phyloP scores from a whole-genome alignment of 192 early-diverging fungal species.

The Coemansia sp. region DNA sequence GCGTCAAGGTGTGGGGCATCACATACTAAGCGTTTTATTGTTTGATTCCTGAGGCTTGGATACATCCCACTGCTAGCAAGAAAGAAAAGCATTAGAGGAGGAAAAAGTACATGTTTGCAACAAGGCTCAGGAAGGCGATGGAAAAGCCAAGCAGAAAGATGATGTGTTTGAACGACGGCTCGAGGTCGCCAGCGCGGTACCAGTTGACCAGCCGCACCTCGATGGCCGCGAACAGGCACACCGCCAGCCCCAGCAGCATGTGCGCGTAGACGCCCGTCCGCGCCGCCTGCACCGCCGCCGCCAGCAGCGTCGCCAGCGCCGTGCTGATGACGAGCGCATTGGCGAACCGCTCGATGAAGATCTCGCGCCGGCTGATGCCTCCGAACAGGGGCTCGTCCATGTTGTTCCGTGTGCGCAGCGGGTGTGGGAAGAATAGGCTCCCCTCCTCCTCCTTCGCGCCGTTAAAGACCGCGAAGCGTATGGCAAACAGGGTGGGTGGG shows the following conservation, averaged over 20 bases:
- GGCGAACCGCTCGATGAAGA: conserved; percentile 47
- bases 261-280: conserved; percentile 24
- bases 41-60: too few species aligned
- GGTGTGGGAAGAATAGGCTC: not conserved
- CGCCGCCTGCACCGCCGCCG: conserved; percentile 25
- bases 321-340: conserved; percentile 23
- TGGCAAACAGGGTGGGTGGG: too few species aligned
- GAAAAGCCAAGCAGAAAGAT: conserved; percentile 37
- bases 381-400: conserved; percentile 60
- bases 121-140: conserved; percentile 38
- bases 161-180: conserved; percentile 52
- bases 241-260: conserved; percentile 34
- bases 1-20: conserved; percentile 71
- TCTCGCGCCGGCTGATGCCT: conserved; percentile 51
- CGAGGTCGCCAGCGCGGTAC: conserved; percentile 61
- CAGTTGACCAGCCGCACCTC: conserved; percentile 55
- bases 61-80: too few species aligned
- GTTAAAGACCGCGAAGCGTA: too few species aligned
- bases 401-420: not conserved
- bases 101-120: conserved; percentile 58
- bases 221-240: conserved; percentile 31
- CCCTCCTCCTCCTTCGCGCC: too few species aligned
- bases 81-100: not conserved
- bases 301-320: conserved; percentile 12
- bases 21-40: conserved; percentile 2